Base-by-base conservation (phyloP, 2,329 filamentous ascomycete genomes). In the Pseudogymnoascus sp. region DNA sequence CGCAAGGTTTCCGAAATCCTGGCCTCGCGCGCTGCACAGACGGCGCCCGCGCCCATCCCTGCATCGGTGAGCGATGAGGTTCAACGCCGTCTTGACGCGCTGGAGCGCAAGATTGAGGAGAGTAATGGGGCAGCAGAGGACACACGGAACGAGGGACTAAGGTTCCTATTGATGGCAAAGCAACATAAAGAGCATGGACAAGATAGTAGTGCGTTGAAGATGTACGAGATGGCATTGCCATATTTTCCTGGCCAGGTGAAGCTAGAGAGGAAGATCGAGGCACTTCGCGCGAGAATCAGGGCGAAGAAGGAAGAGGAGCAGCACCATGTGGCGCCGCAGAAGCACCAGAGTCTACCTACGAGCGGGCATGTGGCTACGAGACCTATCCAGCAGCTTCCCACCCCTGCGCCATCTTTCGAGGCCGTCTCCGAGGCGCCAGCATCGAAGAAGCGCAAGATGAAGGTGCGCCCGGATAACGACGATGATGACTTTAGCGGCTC, bases 1-100 rank as follows among this genome's bases (percentile, higher is more conserved):
- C 90, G 89, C 69, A 96, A 96, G 70, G 90, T 97, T 0, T 88
- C 89, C 64, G 92, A 96, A 76, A 92, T 94, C 37, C 79, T 97
- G 1, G 91, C 92, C 0, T 87, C 88, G n/a, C 84, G 88, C 61
- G 85, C 83, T 1, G 81, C 83, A 65, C 84, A 87, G 43, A 76
- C 80, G 14, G 75, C 81, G 64, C 72, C 78, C 63, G 66, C 77
- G 43, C 63, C 72, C 16, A 65, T 76, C 6, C 69, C 69, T 45
- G 66, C 73, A 2, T 82, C 85, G 38, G 81, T 93, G 38, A 90
- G 86, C 65, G 89, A 92, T 33, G 88, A 91, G 26, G 83, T 97
- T 21, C 90, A 94, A 69, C 85, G 81, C 63, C 86, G 93, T 0
- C 79, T 97, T 0, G 91, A 96, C 63, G 87, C 89, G 0, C 80